phyloP scores from a whole-genome alignment of 345 rosid genomes.

The Acer campestre region DNA sequence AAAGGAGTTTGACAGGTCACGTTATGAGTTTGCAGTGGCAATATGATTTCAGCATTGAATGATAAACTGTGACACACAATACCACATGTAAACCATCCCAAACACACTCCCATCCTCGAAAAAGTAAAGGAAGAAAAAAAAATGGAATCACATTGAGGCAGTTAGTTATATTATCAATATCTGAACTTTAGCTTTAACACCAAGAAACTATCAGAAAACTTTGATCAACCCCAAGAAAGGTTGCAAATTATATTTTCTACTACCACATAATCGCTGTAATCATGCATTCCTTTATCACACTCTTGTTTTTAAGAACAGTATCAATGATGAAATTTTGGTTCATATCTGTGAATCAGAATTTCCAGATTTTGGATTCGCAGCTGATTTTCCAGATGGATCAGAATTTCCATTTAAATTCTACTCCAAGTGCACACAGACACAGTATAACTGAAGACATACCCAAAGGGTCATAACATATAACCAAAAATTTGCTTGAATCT shows the following conservation, averaged over 20 bases:
- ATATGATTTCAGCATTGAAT: not conserved
- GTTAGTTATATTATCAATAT: not conserved
- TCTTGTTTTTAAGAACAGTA: not conserved
- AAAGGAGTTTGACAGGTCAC: not conserved
- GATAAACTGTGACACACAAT: not conserved
- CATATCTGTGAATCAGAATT: not conserved
- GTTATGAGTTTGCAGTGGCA: not conserved
- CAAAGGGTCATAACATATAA: not conserved
- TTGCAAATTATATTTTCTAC: not conserved
- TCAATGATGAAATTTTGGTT: not conserved
- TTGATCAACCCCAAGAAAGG: not conserved
- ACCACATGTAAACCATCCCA: not conserved
- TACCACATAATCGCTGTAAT: not conserved
- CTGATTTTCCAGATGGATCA: constrained; percentile 32
- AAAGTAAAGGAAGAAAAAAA: not conserved
- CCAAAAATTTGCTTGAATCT: not conserved
- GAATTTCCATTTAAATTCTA: constrained; percentile 39
- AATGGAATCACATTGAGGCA: not conserved
- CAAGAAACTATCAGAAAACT: not conserved
- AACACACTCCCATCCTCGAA: not conserved
- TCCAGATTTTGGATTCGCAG: constrained; percentile 16
- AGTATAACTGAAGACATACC: constrained; percentile 13
- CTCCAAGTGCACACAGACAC: constrained; percentile 34
- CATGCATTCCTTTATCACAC: not conserved
- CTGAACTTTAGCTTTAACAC: not conserved